A percentile compares a stretch with the other conserved stretches of the same genome.
These are phyloP conservation scores for Sodiomyces alkalinus DNA, from an alignment of 2,329 filamentous ascomycete species.

Conservation along the genomic window DNA sequence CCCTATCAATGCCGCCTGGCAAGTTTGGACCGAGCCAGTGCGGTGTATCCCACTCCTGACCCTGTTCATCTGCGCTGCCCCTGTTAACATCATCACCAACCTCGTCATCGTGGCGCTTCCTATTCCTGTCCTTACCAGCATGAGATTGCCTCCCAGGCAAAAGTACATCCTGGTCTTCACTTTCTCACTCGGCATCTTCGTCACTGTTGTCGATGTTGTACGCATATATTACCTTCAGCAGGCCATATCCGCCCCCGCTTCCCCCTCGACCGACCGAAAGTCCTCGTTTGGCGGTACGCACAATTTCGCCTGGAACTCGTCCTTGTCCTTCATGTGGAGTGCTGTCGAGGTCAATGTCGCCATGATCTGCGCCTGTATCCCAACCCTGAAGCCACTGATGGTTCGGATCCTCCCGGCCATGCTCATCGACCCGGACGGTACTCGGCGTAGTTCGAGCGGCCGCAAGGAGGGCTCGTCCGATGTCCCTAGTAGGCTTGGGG, in stretches of 20 bases:
- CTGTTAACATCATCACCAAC: constrained; percentile 85
- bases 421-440: constrained; percentile 35
- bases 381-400: constrained; percentile 75
- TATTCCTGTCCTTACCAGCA: constrained; percentile 73
- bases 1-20: constrained; percentile 58
- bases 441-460: constrained; percentile 15
- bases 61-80: constrained; percentile 60
- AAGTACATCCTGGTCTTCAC: constrained; percentile 79
- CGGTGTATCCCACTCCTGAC: constrained; percentile 43
- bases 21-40: constrained; percentile 16
- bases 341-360: constrained; percentile 83
- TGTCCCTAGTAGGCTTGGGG: constrained; percentile 4
- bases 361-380: constrained; percentile 84
- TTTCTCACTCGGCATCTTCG: constrained; percentile 76
- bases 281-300: constrained; percentile 34
- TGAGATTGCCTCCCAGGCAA: constrained; percentile 71
- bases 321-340: constrained; percentile 84
- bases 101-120: constrained; percentile 76
- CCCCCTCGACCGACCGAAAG: constrained; percentile 18
- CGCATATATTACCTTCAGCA: constrained; percentile 81
- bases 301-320: constrained; percentile 59
- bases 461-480: constrained; percentile 12
- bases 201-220: constrained; percentile 75
- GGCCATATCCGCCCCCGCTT: constrained; percentile 35
- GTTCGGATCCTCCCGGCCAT: constrained; percentile 45